Evolutionary conservation across 2,329 filamentous ascomycete species (phyloP).

Genomic region (Aspergillus jensenii): DNA sequence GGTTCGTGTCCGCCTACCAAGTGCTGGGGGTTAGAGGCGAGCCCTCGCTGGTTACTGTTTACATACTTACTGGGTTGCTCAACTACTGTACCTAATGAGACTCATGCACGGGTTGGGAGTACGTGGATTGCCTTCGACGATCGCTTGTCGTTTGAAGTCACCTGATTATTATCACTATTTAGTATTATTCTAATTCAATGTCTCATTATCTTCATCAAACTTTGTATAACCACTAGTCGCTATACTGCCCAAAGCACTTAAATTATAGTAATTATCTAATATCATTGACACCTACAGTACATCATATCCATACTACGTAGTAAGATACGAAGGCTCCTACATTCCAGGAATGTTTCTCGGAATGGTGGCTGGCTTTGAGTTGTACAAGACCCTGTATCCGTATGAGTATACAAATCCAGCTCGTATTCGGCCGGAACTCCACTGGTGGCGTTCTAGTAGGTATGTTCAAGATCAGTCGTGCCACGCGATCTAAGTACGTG

Average conservation of each 20-base stretch:
- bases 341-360: not conserved
- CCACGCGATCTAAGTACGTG: too few species aligned
- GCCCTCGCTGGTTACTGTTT: conserved; percentile 17
- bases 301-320: too few species aligned
- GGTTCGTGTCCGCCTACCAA: conserved; percentile 20
- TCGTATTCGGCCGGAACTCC: too few species aligned
- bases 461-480: too few species aligned
- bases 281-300: too few species aligned
- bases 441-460: too few species aligned
- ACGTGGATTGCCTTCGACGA: conserved; percentile 15
- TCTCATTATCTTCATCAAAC: not conserved
- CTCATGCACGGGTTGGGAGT: conserved; percentile 21
- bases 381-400: too few species aligned
- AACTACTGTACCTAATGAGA: conserved; percentile 22
- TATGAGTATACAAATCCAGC: too few species aligned
- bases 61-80: conserved; percentile 14
- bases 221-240: not conserved
- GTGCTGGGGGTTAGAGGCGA: conserved; percentile 21
- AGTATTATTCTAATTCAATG: conserved; percentile 17
- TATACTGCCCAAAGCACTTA: too few species aligned
- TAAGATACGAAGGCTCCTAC: too few species aligned
- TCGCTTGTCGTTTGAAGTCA: conserved; percentile 1
- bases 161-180: not conserved
- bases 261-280: too few species aligned
- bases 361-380: too few species aligned